Percentiles rank a stretch among this genome's conserved stretches.
phyloP scores from a whole-genome alignment of 1,284 basidiomycete genomes.

The Apiotrichum siamense region DNA sequence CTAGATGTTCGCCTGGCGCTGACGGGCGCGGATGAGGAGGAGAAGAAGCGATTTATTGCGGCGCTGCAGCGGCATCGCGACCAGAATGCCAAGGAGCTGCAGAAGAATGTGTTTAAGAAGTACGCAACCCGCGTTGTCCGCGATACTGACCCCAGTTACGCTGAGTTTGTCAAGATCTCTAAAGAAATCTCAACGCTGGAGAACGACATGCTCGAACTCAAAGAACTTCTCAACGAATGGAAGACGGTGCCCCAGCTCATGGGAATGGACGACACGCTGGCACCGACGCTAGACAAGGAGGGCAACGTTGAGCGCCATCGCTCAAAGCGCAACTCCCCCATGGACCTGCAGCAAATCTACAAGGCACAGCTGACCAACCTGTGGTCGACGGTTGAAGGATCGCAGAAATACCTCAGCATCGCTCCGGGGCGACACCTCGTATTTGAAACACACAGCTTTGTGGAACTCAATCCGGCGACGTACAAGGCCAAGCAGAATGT shows the following conservation, averaged over 20 bases:
- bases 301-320: conserved; percentile 54
- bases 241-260: conserved; percentile 88
- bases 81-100: conserved; percentile 37
- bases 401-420: conserved; percentile 87
- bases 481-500: conserved; percentile 86
- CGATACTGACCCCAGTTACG: conserved; percentile 58
- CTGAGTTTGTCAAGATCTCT: conserved; percentile 91
- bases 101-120: conserved; percentile 81
- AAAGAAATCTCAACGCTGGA: conserved; percentile 95
- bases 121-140: conserved; percentile 42
- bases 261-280: conserved; percentile 65
- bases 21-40: conserved; percentile 45
- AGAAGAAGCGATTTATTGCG: conserved; percentile 42
- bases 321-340: conserved; percentile 79
- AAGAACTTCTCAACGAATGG: conserved; percentile 89
- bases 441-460: conserved; percentile 74
- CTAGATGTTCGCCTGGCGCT: conserved; percentile 25
- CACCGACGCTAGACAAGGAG: conserved; percentile 41
- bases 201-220: conserved; percentile 96
- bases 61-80: conserved; percentile 40
- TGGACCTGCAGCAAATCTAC: conserved; percentile 88
- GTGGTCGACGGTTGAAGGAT: conserved; percentile 90
- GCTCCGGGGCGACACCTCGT: conserved; percentile 86
- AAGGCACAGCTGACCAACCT: conserved; percentile 87
- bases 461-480: conserved; percentile 86